Evolutionary conservation across 192 early-diverging fungal genomes (phyloP).

Genomic region (Oehlia diaphana): DNA sequence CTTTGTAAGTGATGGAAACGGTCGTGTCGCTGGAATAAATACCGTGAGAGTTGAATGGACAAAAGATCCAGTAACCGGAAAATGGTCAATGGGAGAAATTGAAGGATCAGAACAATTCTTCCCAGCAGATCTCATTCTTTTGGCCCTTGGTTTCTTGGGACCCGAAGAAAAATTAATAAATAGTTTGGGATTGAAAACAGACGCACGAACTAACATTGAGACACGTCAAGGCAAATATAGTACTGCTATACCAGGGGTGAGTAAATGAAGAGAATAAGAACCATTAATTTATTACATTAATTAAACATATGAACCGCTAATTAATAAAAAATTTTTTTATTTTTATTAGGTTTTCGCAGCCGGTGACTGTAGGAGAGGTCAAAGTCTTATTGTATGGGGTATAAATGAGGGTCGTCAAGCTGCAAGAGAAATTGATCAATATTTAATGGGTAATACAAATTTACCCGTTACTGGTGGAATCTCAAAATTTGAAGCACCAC

Average conservation of each 20-base stretch:
- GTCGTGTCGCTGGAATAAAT: constrained; percentile 85
- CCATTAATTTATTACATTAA: too few relatives aligned
- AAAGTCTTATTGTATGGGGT: constrained; percentile 95
- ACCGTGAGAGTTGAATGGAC: constrained; percentile 97
- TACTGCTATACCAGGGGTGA: constrained; percentile 64
- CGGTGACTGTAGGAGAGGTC: constrained; percentile 96
- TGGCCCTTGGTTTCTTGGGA: constrained; percentile 96
- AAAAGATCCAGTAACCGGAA: constrained; percentile 62
- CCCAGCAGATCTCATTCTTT: constrained; percentile 86
- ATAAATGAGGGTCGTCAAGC: constrained; percentile 97
- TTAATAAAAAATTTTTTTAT: too few relatives aligned
- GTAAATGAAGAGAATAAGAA: too few relatives aligned
- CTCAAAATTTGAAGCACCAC: too few relatives aligned
- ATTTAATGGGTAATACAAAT: constrained; percentile 76
- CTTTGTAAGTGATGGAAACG: constrained; percentile 82
- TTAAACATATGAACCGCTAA: too few relatives aligned
- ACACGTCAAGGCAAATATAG: constrained; percentile 76
- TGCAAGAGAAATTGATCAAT: constrained; percentile 89
- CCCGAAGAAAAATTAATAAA: constrained; percentile 84
- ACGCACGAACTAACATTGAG: constrained; percentile 77
- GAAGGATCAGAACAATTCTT: constrained; percentile 82
- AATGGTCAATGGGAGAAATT: constrained; percentile 90
- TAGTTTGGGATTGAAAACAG: constrained; percentile 78
- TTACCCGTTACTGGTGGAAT: constrained; percentile 91
- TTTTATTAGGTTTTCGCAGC: constrained; percentile 79